Evolutionary conservation across 2,329 filamentous ascomycete species (phyloP).

Genomic region (Westerdykella ornata): DNA sequence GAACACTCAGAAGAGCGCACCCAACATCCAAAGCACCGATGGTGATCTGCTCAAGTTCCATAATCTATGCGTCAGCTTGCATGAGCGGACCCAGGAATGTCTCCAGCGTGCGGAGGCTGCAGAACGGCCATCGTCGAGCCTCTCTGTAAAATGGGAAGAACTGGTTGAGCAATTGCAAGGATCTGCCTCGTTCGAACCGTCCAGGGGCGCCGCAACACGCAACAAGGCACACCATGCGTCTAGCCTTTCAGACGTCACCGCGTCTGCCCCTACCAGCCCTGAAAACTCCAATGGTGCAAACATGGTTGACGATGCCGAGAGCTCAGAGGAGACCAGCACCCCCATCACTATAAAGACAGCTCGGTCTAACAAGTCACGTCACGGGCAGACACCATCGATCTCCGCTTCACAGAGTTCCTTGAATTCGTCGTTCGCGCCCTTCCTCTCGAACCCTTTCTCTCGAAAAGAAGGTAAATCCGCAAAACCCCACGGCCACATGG

Average conservation of each 20-base stretch:
- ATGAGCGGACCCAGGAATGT: slow-evolving; percentile 45
- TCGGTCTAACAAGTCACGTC: slow-evolving; percentile 17
- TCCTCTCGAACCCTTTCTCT: slow-evolving; percentile 22
- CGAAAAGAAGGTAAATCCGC: slow-evolving; percentile 9
- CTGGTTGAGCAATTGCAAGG: slow-evolving; percentile 44
- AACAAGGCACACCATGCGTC: slow-evolving; percentile 16
- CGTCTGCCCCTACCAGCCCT: slow-evolving; percentile 17
- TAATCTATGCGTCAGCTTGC: slow-evolving; percentile 43
- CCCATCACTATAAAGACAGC: slow-evolving; percentile 31
- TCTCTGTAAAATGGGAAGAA: slow-evolving; percentile 49
- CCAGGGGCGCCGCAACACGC: slow-evolving; percentile 28
- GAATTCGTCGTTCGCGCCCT: slow-evolving; percentile 19
- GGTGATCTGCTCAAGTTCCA: slow-evolving; percentile 47
- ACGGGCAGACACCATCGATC: slow-evolving; percentile 29
- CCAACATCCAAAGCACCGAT: slow-evolving; percentile 36
- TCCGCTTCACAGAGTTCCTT: slow-evolving; percentile 30
- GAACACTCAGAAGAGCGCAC: slow-evolving; percentile 34
- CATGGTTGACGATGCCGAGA: slow-evolving; percentile 18
- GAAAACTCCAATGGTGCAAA: slow-evolving; percentile 1
- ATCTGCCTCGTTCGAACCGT: slow-evolving; percentile 24
- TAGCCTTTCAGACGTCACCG: not conserved
- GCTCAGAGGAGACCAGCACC: slow-evolving; percentile 28
- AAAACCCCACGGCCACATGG: not conserved
- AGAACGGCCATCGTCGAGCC: slow-evolving; percentile 44
- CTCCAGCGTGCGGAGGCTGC: slow-evolving; percentile 48